Base-by-base conservation (phyloP, 352 stramenopile species). In the Globisporangium echinulatum region DNA sequence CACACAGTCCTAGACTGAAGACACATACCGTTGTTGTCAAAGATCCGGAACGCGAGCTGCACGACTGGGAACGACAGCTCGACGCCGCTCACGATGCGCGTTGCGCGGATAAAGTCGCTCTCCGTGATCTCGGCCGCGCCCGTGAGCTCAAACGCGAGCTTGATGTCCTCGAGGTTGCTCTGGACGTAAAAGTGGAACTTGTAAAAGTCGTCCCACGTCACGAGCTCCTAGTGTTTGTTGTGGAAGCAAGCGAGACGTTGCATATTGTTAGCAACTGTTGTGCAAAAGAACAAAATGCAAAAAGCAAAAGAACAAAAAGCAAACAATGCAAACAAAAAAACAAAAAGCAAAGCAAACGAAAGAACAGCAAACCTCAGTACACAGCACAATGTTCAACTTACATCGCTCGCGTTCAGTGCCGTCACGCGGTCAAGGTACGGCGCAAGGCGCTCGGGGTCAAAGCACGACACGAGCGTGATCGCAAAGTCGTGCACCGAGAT, bases 401-500 rank as follows among this genome's bases (percentile, higher is more conserved):
- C 77, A 57, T 89, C 71, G 49, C 78, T 90, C 13, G 72, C 78
- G 53, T 74, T 71, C 47, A 92, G 69, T 25, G 50, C 52, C n/a
- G 87, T 73, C 19, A 88, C 71, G 7, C 80, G 80, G 33, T 86
- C 73, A 7, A 92, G 58, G 54, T 79, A 84, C 7, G 73, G 67
- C 4, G 71, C 65, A 37, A 92, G 57, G 49, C 82, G 82, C 19
- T 90, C 75, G 14, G 82, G 78, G 44, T 90, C 80, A 46, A 88
- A 87, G 66, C 77, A 74, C 57, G 79, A 89, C 13, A 92, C 68
- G 46, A 92, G 68, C 57, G 82, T 89, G 50, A 90, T 70, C 14
- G 82, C 80, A 54, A 90, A 92, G 68, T 92, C 82, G 52, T 92
- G 79, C 3, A 92, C 76, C 9, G 79, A 89, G 53, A 92, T 74